Base-by-base conservation (phyloP, 164 flowering plant species). In the Magnolia changhungtana region DNA sequence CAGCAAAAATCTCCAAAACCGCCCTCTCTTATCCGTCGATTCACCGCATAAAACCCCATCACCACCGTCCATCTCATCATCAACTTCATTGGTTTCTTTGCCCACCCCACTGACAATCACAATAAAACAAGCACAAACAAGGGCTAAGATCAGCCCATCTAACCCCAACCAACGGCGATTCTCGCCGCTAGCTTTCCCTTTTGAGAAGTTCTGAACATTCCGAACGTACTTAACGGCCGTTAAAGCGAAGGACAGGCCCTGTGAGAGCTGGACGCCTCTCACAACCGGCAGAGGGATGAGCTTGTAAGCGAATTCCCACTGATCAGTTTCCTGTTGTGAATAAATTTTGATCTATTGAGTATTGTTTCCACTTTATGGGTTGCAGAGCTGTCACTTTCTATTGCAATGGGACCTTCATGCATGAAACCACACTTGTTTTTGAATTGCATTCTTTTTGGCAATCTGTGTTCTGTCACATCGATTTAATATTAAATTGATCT, bases 211-310 rank as follows among this genome's bases (percentile, higher is more conserved):
- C 70, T 95, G 97, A 8, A 59, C 84, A 0, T 85, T 83, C 18
- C 88, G 78, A 4, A 92, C 73, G 68, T 95, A 92, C 80, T 90
- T 95, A 29, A 92, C 90, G 0, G 96, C 92, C 18, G 86, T 84
- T 76, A 91, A 78, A 0, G 96, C 94, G 73, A 95, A 95, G 0
- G 92, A 83, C n/a, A 95, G 72, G n/a, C 98, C 97, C 63, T 95
- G 98, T 1, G 96, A 85, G 29, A 95, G 89, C 87, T 95, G 98
- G 80, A 95, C 83, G 8, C 97, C 98, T 70, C 98, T 79, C n/a
- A 95, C 98, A 49, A 95, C 90, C 21, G 94, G 76, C 9, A 91
- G 69, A n/a, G 98, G 97, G 21, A 95, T 87, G 20, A 88, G 61
- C 78, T 72, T 84, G 61, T 92, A 93, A 19, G 79, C 93, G 1